phyloP scores from a whole-genome alignment of 148 eudicot species.

The Gaultheria prostrata region DNA sequence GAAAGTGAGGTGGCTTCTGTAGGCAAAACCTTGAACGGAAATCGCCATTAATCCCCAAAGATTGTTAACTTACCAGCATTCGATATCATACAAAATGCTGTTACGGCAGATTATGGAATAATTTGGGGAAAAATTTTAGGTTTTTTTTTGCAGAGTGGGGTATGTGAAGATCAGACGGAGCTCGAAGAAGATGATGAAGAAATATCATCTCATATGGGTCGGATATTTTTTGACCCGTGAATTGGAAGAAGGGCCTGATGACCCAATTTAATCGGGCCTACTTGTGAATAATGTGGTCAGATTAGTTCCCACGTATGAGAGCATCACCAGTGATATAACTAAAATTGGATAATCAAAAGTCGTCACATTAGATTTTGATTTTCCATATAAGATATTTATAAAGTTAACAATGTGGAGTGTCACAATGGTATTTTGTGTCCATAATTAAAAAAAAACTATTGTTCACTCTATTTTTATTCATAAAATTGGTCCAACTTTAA shows the following conservation, averaged over 20 bases:
- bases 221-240: background rate
- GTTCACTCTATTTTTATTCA: no score
- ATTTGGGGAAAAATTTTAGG: background rate
- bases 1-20: slow-evolving; percentile 24
- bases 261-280: background rate
- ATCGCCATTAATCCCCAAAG: slow-evolving; percentile 6
- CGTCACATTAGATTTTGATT: no score
- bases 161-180: background rate
- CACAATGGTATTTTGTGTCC: no score
- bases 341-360: no score
- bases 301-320: no score
- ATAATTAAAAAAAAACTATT: no score
- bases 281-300: background rate
- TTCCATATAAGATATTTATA: no score
- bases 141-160: background rate
- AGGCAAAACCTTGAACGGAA: slow-evolving; percentile 19
- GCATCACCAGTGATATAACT: no score
- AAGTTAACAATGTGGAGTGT: no score
- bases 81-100: background rate
- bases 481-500: no score
- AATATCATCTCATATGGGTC: background rate
- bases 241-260: background rate
- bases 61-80: background rate
- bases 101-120: background rate
- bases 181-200: background rate